Base-by-base conservation (phyloP, 257 asterid species). In the Plantago elongata region DNA sequence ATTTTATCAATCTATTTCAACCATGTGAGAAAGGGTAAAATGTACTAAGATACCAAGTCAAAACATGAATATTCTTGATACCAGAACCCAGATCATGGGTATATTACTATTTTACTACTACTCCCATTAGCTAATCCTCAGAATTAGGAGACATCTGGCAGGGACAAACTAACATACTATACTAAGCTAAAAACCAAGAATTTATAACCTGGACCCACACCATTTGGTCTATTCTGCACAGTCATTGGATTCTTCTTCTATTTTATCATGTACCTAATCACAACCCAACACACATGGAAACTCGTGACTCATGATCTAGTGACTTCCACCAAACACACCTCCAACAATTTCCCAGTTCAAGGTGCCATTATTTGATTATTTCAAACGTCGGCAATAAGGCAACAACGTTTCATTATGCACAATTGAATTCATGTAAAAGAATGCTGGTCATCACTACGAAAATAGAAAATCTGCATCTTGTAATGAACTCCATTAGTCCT, bases 201-300 rank as follows among this genome's bases (percentile, higher is more conserved):
- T 68, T 29, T 74, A 16, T 52, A 34, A 60, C 66, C 42, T 65
- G 77, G 77, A 22, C 73, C 77, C 46, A 30, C 73, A 65, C 51
- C 55, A 51, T 52, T 55, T 9, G 13, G 38, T 30, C 66, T 71
- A 30, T 18, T 22, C 48, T 57, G 48, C 62, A 57, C 40, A 70
- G 70, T 68, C 75, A 64, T 70, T 43, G 75, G 70, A 68, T 70
- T 64, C 68, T 72, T 15, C 22, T 10, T 16, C 51, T 70, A 6
- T 40, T 34, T 9, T 38, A 18, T 15, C 34, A 13, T 15, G 60
- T 9, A 48, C 58, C 9, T 18, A 66, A 43, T 72, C 62, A 17
- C 42, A 69, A 48, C n/a, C 13, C 57, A 66, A 69, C 40, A 57
- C 50, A 65, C 78, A 40, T 42, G 54, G 65, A 55, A 56, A 34